Conservation (phyloP, 140 eudicot genomes). For the Ambrosia hybrid region DNA sequence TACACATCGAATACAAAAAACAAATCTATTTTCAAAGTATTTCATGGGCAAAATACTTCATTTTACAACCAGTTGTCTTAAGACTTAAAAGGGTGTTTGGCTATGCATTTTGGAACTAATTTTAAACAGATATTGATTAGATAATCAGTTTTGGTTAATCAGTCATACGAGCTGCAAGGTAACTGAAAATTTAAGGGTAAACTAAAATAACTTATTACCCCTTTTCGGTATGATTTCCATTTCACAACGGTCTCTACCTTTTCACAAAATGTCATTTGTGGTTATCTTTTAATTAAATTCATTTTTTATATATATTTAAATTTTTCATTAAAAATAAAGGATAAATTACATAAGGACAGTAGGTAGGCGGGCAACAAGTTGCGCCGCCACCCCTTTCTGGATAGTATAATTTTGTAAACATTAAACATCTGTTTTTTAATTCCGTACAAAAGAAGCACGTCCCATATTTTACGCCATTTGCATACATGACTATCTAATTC, state of each 20-base stretch:
- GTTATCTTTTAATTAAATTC: neutral
- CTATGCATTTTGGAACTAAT: neutral
- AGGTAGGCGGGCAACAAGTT: too few relatives aligned
- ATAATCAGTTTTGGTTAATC: slow-evolving; percentile 6
- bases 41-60: neutral
- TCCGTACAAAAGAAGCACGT: neutral
- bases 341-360: too few relatives aligned
- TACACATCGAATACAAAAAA: slow-evolving; percentile 34
- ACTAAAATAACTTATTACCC: neutral
- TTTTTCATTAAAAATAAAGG: too few relatives aligned
- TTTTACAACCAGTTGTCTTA: neutral
- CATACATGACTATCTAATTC: neutral
- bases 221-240: neutral
- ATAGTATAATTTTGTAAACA: neutral
- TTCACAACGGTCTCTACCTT: neutral
- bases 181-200: neutral
- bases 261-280: neutral
- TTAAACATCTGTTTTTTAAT: neutral
- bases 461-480: neutral
- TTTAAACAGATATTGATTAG: neutral
- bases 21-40: neutral
- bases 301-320: too few relatives aligned
- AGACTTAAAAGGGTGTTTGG: neutral
- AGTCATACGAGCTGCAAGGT: neutral
- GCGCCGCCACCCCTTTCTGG: too few relatives aligned